A percentile compares a stretch with the other conserved stretches of the same genome.
These are phyloP conservation scores for Pichia nakasei DNA, from an alignment of 805 yeast species.

Conservation along the genomic window DNA sequence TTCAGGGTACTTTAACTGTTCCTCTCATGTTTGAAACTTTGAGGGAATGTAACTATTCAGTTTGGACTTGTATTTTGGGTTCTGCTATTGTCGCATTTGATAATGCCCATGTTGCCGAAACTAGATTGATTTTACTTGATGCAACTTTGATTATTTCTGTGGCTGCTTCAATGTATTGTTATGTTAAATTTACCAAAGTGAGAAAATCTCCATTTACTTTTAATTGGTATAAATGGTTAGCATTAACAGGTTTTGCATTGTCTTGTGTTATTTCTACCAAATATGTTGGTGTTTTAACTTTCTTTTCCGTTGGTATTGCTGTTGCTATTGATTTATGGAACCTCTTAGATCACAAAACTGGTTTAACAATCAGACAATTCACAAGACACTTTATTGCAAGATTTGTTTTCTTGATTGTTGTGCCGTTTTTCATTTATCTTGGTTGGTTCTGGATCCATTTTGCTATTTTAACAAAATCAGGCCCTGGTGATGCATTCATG, in stretches of 20 bases:
- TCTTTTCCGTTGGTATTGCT: constrained; percentile 77
- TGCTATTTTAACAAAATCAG: constrained; percentile 70
- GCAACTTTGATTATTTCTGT: constrained; percentile 81
- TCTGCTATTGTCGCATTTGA: constrained; percentile 72
- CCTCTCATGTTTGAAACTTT: constrained; percentile 79
- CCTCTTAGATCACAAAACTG: constrained; percentile 62
- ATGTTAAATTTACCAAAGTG: constrained; percentile 69
- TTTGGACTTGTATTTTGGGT: constrained; percentile 72
- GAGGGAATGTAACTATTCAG: constrained; percentile 75
- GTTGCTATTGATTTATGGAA: constrained; percentile 85
- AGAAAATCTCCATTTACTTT: constrained; percentile 56
- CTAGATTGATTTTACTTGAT: constrained; percentile 85
- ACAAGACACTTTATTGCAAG: constrained; percentile 69
- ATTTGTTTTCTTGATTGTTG: constrained; percentile 55
- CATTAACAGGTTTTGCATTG: constrained; percentile 72
- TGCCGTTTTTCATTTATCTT: constrained; percentile 76
- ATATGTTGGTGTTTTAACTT: constrained; percentile 93
- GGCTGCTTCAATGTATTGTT: constrained; percentile 69
- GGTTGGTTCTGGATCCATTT: constrained; percentile 93
- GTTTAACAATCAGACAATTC: constrained; percentile 49
- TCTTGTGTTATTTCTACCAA: constrained; percentile 93
- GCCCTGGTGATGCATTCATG: constrained; percentile 96
- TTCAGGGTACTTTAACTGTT: constrained; percentile 74
- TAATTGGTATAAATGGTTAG: constrained; percentile 85
- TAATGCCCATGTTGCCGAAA: constrained; percentile 84